These are phyloP conservation scores for Lasiodiplodia citricola DNA, from an alignment of 2,329 filamentous ascomycete species.

Conservation along the genomic window DNA sequence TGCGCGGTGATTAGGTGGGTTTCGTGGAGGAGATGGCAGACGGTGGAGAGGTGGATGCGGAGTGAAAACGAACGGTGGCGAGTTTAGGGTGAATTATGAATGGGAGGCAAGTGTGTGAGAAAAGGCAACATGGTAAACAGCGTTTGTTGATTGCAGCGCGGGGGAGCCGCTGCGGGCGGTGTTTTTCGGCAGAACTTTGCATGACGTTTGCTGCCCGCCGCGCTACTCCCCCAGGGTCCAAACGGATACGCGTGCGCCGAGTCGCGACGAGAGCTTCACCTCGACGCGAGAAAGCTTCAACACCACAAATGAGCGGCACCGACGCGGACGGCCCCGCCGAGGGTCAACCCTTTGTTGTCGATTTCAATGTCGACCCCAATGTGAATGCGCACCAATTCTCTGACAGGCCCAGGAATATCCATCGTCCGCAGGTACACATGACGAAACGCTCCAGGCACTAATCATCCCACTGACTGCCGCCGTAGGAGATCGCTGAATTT, in stretches of 20 bases:
- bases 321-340: not conserved
- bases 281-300: not conserved
- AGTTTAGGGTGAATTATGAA: no score
- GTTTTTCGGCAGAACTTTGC: not conserved
- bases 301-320: not conserved
- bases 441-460: not conserved
- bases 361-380: not conserved
- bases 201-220: not conserved
- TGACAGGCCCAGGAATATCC: not conserved
- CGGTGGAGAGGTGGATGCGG: no score
- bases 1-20: no score
- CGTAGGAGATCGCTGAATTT: conserved; percentile 81
- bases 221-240: not conserved
- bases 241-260: not conserved
- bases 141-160: not conserved
- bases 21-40: no score
- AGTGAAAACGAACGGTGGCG: no score
- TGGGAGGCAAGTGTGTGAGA: not conserved
- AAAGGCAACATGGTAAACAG: not conserved
- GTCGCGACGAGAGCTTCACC: not conserved
- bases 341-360: not conserved
- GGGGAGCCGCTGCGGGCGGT: not conserved
- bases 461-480: not conserved
- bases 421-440: not conserved
- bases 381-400: not conserved